Percentiles rank a stretch among this genome's conserved stretches.
phyloP scores from a whole-genome alignment of 2,329 filamentous ascomycete species.

The Onygena corvina region DNA sequence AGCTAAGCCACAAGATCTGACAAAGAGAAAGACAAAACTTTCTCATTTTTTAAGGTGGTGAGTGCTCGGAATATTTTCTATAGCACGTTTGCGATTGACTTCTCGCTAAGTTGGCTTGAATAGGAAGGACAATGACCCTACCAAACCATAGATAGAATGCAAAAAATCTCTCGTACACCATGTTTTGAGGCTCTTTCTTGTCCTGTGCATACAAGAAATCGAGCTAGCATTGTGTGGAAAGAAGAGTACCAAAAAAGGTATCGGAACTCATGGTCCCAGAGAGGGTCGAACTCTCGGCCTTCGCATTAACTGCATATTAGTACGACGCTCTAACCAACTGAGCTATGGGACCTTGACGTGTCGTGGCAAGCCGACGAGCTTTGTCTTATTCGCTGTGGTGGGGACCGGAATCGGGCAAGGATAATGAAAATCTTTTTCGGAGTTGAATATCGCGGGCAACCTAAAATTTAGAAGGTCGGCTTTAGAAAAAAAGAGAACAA shows the following conservation, averaged over 20 bases:
- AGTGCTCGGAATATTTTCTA: neutral
- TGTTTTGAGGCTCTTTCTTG: no score
- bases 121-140: neutral
- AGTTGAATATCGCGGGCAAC: no score
- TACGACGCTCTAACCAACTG: conserved; percentile 6
- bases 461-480: no score
- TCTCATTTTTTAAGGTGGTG: neutral
- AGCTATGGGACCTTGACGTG: conserved; percentile 6
- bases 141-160: neutral
- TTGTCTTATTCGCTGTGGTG: neutral
- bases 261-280: conserved; percentile 9
- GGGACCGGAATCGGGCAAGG: neutral
- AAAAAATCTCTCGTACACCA: neutral
- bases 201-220: neutral
- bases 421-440: neutral
- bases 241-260: conserved; percentile 4
- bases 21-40: neutral
- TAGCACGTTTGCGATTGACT: neutral
- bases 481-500: neutral
- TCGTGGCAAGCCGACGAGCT: neutral
- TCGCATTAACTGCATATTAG: conserved; percentile 9
- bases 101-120: conserved; percentile 1
- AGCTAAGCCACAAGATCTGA: neutral
- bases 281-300: conserved; percentile 13
- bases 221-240: neutral